phyloP scores from a whole-genome alignment of 2,329 filamentous ascomycete genomes.

The Juglanconis oblonga region DNA sequence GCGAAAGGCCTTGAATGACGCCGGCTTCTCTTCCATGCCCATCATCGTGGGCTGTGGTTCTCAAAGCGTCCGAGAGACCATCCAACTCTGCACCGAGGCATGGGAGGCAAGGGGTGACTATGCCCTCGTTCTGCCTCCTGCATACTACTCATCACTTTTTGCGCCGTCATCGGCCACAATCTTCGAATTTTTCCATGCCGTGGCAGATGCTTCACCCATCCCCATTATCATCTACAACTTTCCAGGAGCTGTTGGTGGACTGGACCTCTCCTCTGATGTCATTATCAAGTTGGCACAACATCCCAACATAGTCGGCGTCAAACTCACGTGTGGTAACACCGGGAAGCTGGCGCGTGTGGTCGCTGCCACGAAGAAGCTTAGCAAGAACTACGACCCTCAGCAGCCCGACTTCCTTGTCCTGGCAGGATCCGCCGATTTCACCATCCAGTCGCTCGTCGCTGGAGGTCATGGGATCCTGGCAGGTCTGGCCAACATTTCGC shows the following conservation, averaged over 20 bases:
- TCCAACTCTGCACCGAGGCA: slow-evolving; percentile 67
- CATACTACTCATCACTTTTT: slow-evolving; percentile 70
- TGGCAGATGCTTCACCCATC: slow-evolving; percentile 61
- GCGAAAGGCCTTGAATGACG: slow-evolving; percentile 64
- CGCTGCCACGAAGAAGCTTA: slow-evolving; percentile 50
- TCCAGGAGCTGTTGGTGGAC: slow-evolving; percentile 59
- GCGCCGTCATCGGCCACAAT: slow-evolving; percentile 59
- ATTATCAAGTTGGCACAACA: slow-evolving; percentile 59
- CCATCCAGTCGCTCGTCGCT: slow-evolving; percentile 64
- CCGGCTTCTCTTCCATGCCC: slow-evolving; percentile 63
- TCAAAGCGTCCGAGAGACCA: slow-evolving; percentile 70
- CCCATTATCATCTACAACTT: slow-evolving; percentile 70
- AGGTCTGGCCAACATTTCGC: slow-evolving; percentile 69
- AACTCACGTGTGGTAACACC: slow-evolving; percentile 69
- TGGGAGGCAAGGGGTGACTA: slow-evolving; percentile 69
- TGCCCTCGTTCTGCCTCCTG: slow-evolving; percentile 71
- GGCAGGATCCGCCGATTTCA: slow-evolving; percentile 71
- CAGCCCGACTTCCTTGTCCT: slow-evolving; percentile 62
- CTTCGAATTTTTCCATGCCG: slow-evolving; percentile 62
- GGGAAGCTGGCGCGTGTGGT: slow-evolving; percentile 65
- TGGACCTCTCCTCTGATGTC: slow-evolving; percentile 63
- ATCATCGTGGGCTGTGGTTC: slow-evolving; percentile 74
- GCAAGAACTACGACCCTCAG: slow-evolving; percentile 30
- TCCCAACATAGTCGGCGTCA: slow-evolving; percentile 65
- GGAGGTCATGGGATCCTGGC: slow-evolving; percentile 71